Percentiles rank a stretch among this genome's conserved stretches.
phyloP scores from a whole-genome alignment of 148 eudicot genomes.

The Rhododendron griersonianum region DNA sequence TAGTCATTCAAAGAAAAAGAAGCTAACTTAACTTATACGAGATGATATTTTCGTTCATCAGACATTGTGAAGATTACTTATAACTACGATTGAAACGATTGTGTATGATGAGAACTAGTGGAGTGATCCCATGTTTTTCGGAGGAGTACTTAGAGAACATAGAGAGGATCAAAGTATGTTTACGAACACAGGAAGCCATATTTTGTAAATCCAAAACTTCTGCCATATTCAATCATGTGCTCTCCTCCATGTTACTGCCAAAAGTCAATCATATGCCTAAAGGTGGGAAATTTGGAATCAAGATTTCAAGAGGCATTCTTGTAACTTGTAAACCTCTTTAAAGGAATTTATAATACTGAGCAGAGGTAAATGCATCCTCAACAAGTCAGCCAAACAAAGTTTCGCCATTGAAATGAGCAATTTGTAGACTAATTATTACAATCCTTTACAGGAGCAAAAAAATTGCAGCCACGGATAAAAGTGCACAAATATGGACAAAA shows the following conservation, averaged over 20 bases:
- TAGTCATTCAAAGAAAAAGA: not conserved
- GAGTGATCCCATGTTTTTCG: not conserved
- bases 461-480: too few species aligned
- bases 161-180: not conserved
- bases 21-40: not conserved
- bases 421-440: not conserved
- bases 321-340: too few species aligned
- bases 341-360: too few species aligned
- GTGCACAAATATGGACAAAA: too few species aligned
- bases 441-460: too few species aligned
- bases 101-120: not conserved
- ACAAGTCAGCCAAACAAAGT: not conserved
- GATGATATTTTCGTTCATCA: too few species aligned
- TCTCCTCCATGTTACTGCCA: too few species aligned
- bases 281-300: not conserved
- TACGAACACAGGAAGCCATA: not conserved
- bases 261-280: not conserved
- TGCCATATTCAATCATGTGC: not conserved
- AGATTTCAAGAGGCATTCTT: not conserved
- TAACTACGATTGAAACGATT: not conserved
- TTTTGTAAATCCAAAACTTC: not conserved
- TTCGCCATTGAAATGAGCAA: not conserved
- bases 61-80: not conserved
- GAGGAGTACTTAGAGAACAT: not conserved
- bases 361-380: not conserved